A percentile compares a stretch with the other conserved stretches of the same genome.
Conservation (phyloP, 176 grass and related monocot genomes). For the Carex littledalei region DNA sequence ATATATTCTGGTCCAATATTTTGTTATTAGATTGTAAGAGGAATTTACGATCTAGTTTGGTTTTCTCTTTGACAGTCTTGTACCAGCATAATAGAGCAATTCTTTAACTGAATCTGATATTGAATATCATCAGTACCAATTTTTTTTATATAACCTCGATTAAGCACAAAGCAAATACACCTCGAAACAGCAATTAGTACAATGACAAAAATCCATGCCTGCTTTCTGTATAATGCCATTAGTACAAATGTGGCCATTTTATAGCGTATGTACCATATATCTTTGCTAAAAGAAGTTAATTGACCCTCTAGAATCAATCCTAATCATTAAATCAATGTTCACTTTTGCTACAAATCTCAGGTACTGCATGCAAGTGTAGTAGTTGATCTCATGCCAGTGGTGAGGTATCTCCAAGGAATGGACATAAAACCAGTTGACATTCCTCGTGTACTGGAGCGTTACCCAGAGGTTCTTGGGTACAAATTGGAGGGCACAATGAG, state of each 20-base stretch:
- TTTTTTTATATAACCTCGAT: neutral
- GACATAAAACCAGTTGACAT: constrained; percentile 32
- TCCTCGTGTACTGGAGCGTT: constrained; percentile 37
- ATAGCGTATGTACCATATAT: neutral
- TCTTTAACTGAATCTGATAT: neutral
- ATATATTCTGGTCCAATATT: neutral
- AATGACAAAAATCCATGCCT: neutral
- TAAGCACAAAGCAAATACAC: neutral
- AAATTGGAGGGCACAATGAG: constrained; percentile 55
- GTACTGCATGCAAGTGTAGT: constrained; percentile 48
- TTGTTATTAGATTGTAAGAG: neutral
- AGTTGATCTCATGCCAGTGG: constrained; percentile 23
- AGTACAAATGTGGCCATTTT: neutral
- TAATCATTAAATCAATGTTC: neutral
- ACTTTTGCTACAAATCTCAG: constrained; percentile 14
- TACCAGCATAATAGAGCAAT: neutral
- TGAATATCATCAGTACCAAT: neutral
- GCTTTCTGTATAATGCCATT: neutral
- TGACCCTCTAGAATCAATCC: neutral
- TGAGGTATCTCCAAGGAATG: constrained; percentile 44
- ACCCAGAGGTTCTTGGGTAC: constrained; percentile 48
- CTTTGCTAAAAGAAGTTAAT: neutral
- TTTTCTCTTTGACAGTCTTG: neutral
- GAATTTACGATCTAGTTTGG: neutral
- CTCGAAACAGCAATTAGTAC: neutral